A percentile compares a stretch with the other conserved stretches of the same genome.
These are phyloP conservation scores for Medicago arabica DNA, from an alignment of 306 rosid species.

Conservation along the genomic window DNA sequence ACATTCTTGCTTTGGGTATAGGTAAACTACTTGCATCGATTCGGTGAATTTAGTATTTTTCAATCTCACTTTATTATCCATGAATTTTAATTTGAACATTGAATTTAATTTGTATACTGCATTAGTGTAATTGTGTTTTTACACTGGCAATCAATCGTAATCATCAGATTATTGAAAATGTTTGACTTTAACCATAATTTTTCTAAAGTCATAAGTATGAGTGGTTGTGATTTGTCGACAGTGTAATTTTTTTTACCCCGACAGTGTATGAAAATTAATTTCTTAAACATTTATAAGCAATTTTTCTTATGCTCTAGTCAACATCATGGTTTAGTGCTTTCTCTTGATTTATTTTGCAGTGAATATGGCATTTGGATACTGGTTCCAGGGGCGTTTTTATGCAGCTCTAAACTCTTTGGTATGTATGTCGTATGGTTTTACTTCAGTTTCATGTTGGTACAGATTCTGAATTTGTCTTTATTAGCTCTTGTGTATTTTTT, in stretches of 20 bases:
- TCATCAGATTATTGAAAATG: too few species aligned
- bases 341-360: slow-evolving; percentile 60
- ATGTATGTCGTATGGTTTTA: slow-evolving; percentile 40
- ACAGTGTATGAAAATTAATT: too few species aligned
- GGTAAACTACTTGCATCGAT: slow-evolving; percentile 59
- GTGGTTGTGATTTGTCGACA: too few species aligned
- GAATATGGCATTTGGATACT: slow-evolving; percentile 86
- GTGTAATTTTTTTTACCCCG: too few species aligned
- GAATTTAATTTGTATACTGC: too few species aligned
- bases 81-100: not conserved
- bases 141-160: too few species aligned
- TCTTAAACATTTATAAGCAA: not conserved
- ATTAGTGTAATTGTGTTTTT: too few species aligned
- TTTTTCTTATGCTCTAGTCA: slow-evolving; percentile 21
- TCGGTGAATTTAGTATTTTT: not conserved
- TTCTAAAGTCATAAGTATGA: too few species aligned
- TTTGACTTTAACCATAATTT: too few species aligned
- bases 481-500: not conserved
- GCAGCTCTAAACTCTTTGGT: slow-evolving; percentile 83
- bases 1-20: slow-evolving; percentile 74
- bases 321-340: slow-evolving; percentile 15
- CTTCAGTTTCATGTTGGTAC: slow-evolving; percentile 30
- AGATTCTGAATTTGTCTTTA: not conserved
- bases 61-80: slow-evolving; percentile 1
- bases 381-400: slow-evolving; percentile 73